Percentiles rank a stretch among this genome's conserved stretches.
These are phyloP conservation scores for Tephrocybe sp. DNA, from an alignment of 768 basidiomycete genomes.

Conservation along the genomic window DNA sequence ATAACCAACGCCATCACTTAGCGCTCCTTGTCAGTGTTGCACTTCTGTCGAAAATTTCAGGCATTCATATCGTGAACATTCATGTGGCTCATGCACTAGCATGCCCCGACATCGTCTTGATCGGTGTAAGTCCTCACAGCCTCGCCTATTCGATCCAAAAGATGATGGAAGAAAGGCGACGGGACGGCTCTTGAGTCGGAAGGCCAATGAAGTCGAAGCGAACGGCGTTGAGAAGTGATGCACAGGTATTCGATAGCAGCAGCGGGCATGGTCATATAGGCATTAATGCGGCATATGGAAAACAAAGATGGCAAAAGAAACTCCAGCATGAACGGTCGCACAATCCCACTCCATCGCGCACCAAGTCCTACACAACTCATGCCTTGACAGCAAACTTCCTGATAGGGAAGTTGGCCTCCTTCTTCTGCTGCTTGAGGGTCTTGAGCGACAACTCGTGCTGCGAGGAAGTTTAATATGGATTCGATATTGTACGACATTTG, in stretches of 20 bases:
- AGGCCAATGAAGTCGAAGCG: too few species aligned
- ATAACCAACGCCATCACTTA: too few species aligned
- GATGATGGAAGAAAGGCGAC: too few species aligned
- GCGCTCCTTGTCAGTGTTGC: too few species aligned
- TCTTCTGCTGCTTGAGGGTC: constrained; percentile 94
- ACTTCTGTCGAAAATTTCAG: too few species aligned
- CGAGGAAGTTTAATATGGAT: not conserved
- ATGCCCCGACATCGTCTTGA: too few species aligned
- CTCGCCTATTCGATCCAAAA: too few species aligned
- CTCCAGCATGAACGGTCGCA: constrained; percentile 13
- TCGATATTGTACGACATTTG: not conserved
- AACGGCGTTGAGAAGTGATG: not conserved
- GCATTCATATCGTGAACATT: too few species aligned
- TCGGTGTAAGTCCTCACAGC: too few species aligned
- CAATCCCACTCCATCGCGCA: constrained; percentile 9
- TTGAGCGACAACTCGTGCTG: constrained; percentile 83
- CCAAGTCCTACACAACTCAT: constrained; percentile 35
- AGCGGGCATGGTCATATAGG: constrained; percentile 10
- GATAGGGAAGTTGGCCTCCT: constrained; percentile 89
- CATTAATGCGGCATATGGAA: constrained; percentile 24
- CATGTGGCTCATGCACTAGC: too few species aligned
- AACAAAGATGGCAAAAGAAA: constrained; percentile 19
- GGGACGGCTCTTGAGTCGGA: too few species aligned
- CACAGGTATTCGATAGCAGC: too few species aligned
- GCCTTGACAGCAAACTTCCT: constrained; percentile 97